A percentile compares a stretch with the other conserved stretches of the same genome.
Conservation (phyloP, 1,284 basidiomycete species). For the Boletus holoroseus region DNA sequence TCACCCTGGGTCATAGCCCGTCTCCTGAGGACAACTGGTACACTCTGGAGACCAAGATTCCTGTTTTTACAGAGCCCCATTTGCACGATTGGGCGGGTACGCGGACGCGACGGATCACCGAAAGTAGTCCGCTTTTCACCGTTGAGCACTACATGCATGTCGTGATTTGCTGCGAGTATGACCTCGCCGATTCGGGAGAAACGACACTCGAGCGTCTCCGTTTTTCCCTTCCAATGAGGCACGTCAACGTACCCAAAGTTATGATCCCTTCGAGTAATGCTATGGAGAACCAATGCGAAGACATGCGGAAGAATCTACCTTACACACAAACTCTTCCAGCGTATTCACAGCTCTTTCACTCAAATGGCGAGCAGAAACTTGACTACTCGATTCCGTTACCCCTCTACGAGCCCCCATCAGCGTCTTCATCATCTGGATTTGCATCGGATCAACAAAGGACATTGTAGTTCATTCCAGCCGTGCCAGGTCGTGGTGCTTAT, state of each 20-base stretch:
- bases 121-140: conserved; percentile 50
- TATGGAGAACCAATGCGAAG: conserved; percentile 11
- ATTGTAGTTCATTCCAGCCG: conserved; percentile 2
- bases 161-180: conserved; percentile 51
- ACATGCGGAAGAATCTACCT: conserved; percentile 22
- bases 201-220: conserved; percentile 34
- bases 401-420: conserved; percentile 43
- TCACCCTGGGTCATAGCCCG: conserved; percentile 22
- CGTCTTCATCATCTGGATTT: conserved; percentile 3
- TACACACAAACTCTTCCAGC: conserved; percentile 51
- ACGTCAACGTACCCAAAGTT: conserved; percentile 37
- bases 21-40: conserved; percentile 46
- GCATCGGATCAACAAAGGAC: conserved; percentile 5
- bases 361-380: conserved; percentile 64
- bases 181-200: conserved; percentile 38
- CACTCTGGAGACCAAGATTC: conserved; percentile 52
- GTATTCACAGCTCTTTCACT: conserved; percentile 70
- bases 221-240: conserved; percentile 51
- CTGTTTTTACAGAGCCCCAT: conserved; percentile 36
- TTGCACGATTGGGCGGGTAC: conserved; percentile 43
- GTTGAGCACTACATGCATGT: conserved; percentile 54
- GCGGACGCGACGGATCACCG: conserved; percentile 42
- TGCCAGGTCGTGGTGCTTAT: background rate
- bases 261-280: conserved; percentile 24
- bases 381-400: conserved; percentile 65